Base-by-base conservation (phyloP, 768 basidiomycete species). In the Hericium erinaceus region DNA sequence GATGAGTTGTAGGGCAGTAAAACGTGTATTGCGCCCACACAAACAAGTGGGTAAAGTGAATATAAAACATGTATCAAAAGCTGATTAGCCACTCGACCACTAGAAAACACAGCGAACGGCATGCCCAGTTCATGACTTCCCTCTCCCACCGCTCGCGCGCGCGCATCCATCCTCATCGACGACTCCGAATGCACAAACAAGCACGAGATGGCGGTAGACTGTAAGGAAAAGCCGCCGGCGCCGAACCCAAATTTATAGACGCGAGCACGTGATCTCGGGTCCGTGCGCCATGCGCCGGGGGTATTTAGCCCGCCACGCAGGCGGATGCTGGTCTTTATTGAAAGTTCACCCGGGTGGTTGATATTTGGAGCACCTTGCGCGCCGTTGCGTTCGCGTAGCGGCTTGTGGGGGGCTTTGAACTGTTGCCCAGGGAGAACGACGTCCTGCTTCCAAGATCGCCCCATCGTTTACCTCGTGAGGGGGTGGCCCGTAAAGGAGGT, bases 341-440 rank as follows among this genome's bases (percentile, higher is more conserved):
- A 85, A 87, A 87, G 83, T 86, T 77, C 77, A 87, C 85, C 84
- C 84, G 74, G 73, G 69, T 67, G 75, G 77, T 75, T 78, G 82
- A 84, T 85, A 85, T 87, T 87, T 86, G 84, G 78, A 83, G 73
- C 51, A 68, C 70, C 72, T 72, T 70, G 67, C 60, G 63, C 53
- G 60, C 51, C 37, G 53, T 54, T 51, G 20, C n/a, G n/a, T 46
- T 46, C 20, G 38, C 44, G 44, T 9, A 24, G 38, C 33, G 63
- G 59, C 61, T 46, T 75, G 73, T 63, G 73, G 72, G 71, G 70
- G 67, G 72, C 73, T 79, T 83, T 87, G 85, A 84, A 74, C 75
- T 70, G 66, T 71, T 65, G 67, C 70, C 71, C 72, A 81, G 83
- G 85, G 76, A 84, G 83, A 85, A 44, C 28, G 59, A 77, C 37